These are phyloP conservation scores for Boechera retrofracta DNA, from an alignment of 345 rosid genomes.

Conservation along the genomic window DNA sequence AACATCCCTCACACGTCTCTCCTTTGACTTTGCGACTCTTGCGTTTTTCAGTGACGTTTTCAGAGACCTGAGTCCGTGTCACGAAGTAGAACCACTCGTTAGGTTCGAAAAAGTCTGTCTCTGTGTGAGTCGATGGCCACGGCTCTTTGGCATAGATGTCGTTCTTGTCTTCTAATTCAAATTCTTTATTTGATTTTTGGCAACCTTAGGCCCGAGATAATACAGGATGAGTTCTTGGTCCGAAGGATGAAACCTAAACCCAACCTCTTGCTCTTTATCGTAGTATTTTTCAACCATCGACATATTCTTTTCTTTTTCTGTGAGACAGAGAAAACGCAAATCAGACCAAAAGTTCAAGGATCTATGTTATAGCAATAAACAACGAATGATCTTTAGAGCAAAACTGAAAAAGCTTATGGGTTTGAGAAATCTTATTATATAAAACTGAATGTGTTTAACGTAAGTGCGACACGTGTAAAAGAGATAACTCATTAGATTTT, in stretches of 20 bases:
- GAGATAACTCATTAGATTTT: too few relatives aligned
- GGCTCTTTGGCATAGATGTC: slow-evolving; percentile 9
- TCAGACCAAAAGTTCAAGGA: not conserved
- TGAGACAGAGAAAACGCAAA: not conserved
- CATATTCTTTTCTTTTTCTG: not conserved
- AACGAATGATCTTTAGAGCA: not conserved
- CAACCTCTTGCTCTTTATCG: not conserved
- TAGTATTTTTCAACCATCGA: not conserved
- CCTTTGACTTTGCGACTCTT: not conserved
- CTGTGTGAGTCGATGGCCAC: not conserved
- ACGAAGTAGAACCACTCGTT: not conserved
- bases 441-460: too few relatives aligned
- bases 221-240: not conserved
- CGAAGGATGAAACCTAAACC: not conserved
- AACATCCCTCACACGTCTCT: not conserved
- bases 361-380: not conserved
- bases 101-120: slow-evolving; percentile 3
- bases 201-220: not conserved
- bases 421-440: too few relatives aligned
- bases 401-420: not conserved
- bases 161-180: not conserved
- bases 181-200: not conserved
- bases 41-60: too few relatives aligned
- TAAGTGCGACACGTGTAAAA: too few relatives aligned
- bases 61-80: not conserved